These are phyloP conservation scores for Isatis tinctoria DNA, from an alignment of 345 rosid species.

Conservation along the genomic window DNA sequence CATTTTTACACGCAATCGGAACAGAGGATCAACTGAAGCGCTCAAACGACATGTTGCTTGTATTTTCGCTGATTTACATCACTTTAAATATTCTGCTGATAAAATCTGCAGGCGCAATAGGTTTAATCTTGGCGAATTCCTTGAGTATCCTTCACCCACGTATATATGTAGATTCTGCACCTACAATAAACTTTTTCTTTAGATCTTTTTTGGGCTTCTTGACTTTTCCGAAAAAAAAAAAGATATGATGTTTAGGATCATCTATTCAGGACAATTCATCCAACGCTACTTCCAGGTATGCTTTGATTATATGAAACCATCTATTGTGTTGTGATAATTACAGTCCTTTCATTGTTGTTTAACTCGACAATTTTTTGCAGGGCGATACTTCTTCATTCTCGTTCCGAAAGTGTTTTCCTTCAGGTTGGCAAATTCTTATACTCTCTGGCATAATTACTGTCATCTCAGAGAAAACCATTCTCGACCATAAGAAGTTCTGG, in stretches of 20 bases:
- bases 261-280: constrained; percentile 67
- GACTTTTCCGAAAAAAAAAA: constrained; percentile 24
- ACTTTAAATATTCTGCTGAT: constrained; percentile 59
- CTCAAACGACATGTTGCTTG: constrained; percentile 71
- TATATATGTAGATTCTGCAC: neutral
- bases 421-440: constrained; percentile 60
- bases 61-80: constrained; percentile 64
- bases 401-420: constrained; percentile 61
- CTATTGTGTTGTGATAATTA: neutral
- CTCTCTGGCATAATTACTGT: constrained; percentile 54
- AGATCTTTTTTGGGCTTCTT: constrained; percentile 34
- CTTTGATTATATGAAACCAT: neutral
- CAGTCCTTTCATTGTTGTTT: neutral
- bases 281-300: constrained; percentile 72
- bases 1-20: constrained; percentile 92
- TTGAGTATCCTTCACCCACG: constrained; percentile 62
- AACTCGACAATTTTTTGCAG: constrained; percentile 29
- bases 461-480: constrained; percentile 46
- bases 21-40: constrained; percentile 69
- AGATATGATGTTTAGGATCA: constrained; percentile 84
- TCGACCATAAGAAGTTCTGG: constrained; percentile 58
- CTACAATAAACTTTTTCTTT: neutral
- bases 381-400: constrained; percentile 57
- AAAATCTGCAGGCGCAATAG: constrained; percentile 72
- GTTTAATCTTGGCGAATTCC: constrained; percentile 85